phyloP scores from a whole-genome alignment of 176 grass and related monocot genomes.

The Chloris gayana region DNA sequence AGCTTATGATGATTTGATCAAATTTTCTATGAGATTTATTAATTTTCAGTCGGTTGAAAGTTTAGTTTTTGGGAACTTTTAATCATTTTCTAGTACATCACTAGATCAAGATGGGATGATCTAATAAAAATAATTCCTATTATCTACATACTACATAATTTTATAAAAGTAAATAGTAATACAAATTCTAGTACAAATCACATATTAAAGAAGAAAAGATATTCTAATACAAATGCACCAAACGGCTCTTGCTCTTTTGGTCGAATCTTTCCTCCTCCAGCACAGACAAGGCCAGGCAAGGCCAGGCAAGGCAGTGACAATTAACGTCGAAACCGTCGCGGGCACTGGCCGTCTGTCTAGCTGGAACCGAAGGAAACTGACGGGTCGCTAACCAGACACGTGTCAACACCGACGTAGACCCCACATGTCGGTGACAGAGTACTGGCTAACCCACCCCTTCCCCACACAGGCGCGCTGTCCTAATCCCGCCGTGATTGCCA shows the following conservation, averaged over 20 bases:
- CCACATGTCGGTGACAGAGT: background rate
- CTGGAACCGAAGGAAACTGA: background rate
- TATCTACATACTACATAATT: too few species aligned
- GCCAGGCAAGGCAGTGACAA: background rate
- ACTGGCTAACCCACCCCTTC: conserved; percentile 4
- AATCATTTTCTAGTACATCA: too few species aligned
- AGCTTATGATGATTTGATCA: too few species aligned
- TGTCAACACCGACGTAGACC: background rate
- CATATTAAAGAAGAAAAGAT: too few species aligned
- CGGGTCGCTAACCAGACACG: background rate
- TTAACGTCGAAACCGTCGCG: background rate
- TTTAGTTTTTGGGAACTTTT: too few species aligned
- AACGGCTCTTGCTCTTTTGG: background rate
- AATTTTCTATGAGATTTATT: too few species aligned
- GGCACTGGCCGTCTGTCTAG: background rate
- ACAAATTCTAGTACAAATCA: background rate
- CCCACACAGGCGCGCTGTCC: background rate
- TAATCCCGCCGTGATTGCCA: conserved; percentile 16
- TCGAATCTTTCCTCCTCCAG: background rate
- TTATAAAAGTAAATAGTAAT: too few species aligned
- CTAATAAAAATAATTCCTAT: too few species aligned
- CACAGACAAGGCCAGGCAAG: background rate
- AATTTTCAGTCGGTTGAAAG: too few species aligned
- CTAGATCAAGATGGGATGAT: too few species aligned
- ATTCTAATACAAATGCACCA: background rate